These are phyloP conservation scores for Podaxis sp. DNA, from an alignment of 768 basidiomycete genomes.

Conservation along the genomic window DNA sequence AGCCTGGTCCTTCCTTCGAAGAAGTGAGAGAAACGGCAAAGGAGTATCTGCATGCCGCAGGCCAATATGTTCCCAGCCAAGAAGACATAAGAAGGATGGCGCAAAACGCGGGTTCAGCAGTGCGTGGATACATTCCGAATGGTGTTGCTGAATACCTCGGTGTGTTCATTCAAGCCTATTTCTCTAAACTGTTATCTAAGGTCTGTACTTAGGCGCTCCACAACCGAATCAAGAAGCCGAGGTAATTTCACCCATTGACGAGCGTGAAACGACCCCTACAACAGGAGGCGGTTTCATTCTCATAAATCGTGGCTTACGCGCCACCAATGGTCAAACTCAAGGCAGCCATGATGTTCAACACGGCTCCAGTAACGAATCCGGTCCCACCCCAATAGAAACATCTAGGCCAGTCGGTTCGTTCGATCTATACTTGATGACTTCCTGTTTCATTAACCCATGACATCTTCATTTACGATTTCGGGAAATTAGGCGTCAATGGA, in stretches of 20 bases:
- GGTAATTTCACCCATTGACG: conserved; percentile 5
- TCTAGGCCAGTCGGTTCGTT: background rate
- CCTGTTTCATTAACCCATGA: background rate
- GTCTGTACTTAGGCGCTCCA: background rate
- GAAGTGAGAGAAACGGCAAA: conserved; percentile 11
- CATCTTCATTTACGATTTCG: background rate
- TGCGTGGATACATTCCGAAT: conserved; percentile 11
- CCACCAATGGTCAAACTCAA: background rate
- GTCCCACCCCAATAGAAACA: background rate
- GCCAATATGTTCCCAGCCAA: conserved; percentile 13
- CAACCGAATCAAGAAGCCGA: conserved; percentile 1
- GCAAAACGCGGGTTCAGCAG: conserved; percentile 5
- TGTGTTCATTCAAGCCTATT: background rate
- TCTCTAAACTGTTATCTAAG: background rate
- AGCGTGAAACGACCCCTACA: conserved; percentile 11
- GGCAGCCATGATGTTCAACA: background rate
- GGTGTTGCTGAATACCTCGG: conserved; percentile 6
- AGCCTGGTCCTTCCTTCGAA: conserved; percentile 13
- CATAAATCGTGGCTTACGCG: conserved; percentile 9
- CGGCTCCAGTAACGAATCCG: background rate
- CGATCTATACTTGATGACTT: background rate
- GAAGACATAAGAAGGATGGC: conserved; percentile 8
- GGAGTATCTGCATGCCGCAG: conserved; percentile 5
- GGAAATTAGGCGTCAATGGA: background rate
- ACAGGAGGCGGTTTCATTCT: conserved; percentile 6